Conservation (phyloP, 805 yeast species). For the Helenozyma baotianmanensis region DNA sequence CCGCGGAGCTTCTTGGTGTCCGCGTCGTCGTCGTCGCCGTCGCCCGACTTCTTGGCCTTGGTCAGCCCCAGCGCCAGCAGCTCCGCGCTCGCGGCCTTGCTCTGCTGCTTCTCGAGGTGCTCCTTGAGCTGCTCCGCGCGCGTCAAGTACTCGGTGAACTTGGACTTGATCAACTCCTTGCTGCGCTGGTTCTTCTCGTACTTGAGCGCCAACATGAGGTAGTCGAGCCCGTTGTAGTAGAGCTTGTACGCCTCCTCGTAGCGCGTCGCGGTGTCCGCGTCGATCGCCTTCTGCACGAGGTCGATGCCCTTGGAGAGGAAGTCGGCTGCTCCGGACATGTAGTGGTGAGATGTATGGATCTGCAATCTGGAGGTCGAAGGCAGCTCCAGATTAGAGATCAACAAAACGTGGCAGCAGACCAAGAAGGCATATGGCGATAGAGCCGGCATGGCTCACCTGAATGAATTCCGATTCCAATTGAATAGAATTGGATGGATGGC, state of each 20-base stretch:
- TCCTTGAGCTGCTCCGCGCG: constrained; percentile 93
- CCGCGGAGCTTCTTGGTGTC: constrained; percentile 87
- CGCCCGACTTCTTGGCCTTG: constrained; percentile 50
- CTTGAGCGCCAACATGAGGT: constrained; percentile 91
- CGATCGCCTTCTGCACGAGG: constrained; percentile 89
- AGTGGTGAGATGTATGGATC: too few species aligned
- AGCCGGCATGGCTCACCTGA: too few species aligned
- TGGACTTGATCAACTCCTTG: constrained; percentile 81
- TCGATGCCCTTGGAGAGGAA: constrained; percentile 94
- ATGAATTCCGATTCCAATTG: too few species aligned
- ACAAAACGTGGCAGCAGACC: too few species aligned
- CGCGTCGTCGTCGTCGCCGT: constrained; percentile 61
- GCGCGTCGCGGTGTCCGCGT: constrained; percentile 82
- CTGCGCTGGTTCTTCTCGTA: constrained; percentile 86
- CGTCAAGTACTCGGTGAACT: constrained; percentile 84
- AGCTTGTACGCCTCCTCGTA: constrained; percentile 93
- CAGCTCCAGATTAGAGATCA: too few species aligned
- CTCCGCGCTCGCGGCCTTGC: constrained; percentile 44
- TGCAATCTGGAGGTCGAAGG: too few species aligned
- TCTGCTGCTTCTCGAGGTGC: constrained; percentile 65
- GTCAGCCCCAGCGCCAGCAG: constrained; percentile 54
- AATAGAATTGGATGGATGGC: too few species aligned
- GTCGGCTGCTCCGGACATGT: constrained; percentile 44
- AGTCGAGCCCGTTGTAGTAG: constrained; percentile 90
- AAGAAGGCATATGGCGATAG: too few species aligned